Evolutionary conservation across 2,329 filamentous ascomycete species (phyloP), one percentile per base, ranked within the genome.

Genomic region (Biscogniauxia sp.): DNA sequence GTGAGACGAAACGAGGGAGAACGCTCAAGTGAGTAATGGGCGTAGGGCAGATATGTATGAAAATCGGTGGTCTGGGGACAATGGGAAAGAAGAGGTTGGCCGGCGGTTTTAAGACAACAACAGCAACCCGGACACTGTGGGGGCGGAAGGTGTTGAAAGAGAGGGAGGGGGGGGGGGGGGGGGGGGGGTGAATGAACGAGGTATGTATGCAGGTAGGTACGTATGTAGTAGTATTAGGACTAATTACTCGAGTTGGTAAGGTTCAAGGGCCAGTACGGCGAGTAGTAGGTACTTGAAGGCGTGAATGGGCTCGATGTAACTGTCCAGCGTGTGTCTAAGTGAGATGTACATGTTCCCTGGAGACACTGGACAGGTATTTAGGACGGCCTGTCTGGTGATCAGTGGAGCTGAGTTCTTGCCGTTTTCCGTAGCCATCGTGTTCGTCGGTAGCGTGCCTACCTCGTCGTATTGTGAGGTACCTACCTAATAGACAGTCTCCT

Each of bases 41-140:
- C 20, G 50, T 20, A 52, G n/a, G 28, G 23, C 52, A 53, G 32
- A 15, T 9, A 50, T 26, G 56, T 53, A 60, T 59, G 17, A 53
- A 26, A 4, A 32, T 32, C 28, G n/a, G 9, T 2, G n/a, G n/a
- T 20, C 32, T 49, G 61, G 55, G 51, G 58, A 58, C 49, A 56
- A 23, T 25, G 54, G 55, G 32, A 51, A 41, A 51, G 19, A 25
- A 51, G 50, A 51, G 50, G 50, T 17, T 51, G 50, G 50, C 19
- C 6, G 50, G 7, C 50, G 50, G 20, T 20, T 20, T 13, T 51
- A 51, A 51, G 50, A 51, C 50, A 51, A 51, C 50, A 51, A 50
- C 45, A 50, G 20, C 17, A 50, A 51, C 50, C 19, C 15, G 19
- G 50, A 8, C 23, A 20, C 19, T 20, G 50, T 51, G 50, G 50